Base-by-base conservation (phyloP, 495 filamentous ascomycete genomes). In the Hyphodiscus hymeniophilus region DNA sequence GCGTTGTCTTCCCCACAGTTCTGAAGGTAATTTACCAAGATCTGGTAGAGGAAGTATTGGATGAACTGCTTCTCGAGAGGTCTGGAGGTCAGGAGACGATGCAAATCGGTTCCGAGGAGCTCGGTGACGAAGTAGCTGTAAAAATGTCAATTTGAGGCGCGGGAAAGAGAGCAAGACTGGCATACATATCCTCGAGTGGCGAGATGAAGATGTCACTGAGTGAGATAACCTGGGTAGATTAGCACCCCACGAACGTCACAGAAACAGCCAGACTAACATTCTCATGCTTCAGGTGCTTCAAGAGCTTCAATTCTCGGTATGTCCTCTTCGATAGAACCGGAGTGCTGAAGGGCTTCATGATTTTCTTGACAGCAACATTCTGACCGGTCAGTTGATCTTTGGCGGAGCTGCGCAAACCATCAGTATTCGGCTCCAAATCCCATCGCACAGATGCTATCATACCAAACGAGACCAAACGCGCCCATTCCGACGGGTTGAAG, bases 281-380 rank as follows among this genome's bases (percentile, higher is more conserved):
- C 68, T 98, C 92, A 64, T 98, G 92, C 58, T 81, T 85, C 36
- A 98, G 71, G 62, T 98, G 92, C 71, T 98, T 98, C 58, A 98
- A 70, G 47, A 98, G 76, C 75, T 98, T 98, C 66, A 98, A 72
- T 63, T 98, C 92, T 49, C 92, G 84, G 62, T 98, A 98, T 21
- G 92, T 98, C 61, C 92, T 75, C 74, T 98, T 98, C 17, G 92
- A 92, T 33, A 98, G 70, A 36, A 98, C 92, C 5, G 92, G 92
- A 10, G 92, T 98, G 74, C 89, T 95, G 71, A 98, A 98, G 6
- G 92, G 92, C 74, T 98, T 98, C 94, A 98, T 97, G 61, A 98
- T 98, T 75, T 98, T 98, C 79, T 98, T 98, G 58, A 98, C 89
- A 24, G 92, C 92, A 48, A 98, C 92, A 61, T 87, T 87, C 63